Evolutionary conservation across 805 yeast species (phyloP).

Genomic region (Schwanniomyces vanrijiae): DNA sequence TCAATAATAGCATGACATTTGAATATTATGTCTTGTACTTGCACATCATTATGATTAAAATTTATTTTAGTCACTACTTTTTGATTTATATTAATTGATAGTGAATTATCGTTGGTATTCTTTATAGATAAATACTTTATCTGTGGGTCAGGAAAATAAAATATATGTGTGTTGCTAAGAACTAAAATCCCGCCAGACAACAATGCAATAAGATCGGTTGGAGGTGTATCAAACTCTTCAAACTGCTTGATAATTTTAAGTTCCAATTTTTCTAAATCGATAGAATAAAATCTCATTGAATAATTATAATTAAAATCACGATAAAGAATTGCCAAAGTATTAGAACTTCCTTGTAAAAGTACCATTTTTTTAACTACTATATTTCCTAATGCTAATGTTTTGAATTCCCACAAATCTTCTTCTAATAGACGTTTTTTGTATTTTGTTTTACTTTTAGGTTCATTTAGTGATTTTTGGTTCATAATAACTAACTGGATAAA

Average conservation of each 20-base stretch:
- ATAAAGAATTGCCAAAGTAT: slow-evolving; percentile 27
- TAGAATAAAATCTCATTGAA: slow-evolving; percentile 29
- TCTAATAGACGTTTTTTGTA: slow-evolving; percentile 2
- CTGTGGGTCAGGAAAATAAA: slow-evolving; percentile 26
- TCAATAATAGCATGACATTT: slow-evolving; percentile 20
- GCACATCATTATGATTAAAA: not conserved
- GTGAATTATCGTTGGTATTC: slow-evolving; percentile 5
- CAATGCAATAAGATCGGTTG: slow-evolving; percentile 23
- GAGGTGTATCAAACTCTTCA: slow-evolving; percentile 29
- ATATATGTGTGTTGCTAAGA: slow-evolving; percentile 22
- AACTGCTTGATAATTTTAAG: slow-evolving; percentile 19
- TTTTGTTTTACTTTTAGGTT: not conserved
- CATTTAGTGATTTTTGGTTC: slow-evolving; percentile 5
- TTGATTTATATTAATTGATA: slow-evolving; percentile 12
- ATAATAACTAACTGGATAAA: slow-evolving; percentile 13
- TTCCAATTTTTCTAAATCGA: slow-evolving; percentile 7
- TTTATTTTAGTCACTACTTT: slow-evolving; percentile 20
- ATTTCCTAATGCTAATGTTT: slow-evolving; percentile 17
- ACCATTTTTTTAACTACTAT: slow-evolving; percentile 17
- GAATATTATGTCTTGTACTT: not conserved
- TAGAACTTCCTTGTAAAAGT: slow-evolving; percentile 2
- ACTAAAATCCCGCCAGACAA: slow-evolving; percentile 27
- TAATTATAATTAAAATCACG: slow-evolving; percentile 34
- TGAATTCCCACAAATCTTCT: slow-evolving; percentile 4
- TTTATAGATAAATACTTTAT: slow-evolving; percentile 9